Evolutionary conservation across 768 basidiomycete species (phyloP).

Genomic region (Kockovaella imperatae): DNA sequence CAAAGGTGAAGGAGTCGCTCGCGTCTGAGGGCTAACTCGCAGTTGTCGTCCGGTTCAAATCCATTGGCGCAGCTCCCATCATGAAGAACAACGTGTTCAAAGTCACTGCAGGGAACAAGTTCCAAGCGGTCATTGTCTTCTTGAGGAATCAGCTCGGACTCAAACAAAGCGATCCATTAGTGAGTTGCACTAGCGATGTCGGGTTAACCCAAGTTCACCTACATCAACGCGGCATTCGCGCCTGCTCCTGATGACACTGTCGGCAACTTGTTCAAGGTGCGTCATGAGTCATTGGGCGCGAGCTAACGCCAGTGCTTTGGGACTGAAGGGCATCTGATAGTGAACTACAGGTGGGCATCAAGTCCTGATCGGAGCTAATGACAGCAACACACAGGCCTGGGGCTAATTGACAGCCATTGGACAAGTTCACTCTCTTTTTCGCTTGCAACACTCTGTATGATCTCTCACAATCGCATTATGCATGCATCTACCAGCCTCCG

Average conservation of each 20-base stretch:
- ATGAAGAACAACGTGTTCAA: constrained; percentile 99
- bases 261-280: constrained; percentile 65
- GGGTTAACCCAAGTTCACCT: constrained; percentile 43
- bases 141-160: constrained; percentile 79
- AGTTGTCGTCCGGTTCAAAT: constrained; percentile 97
- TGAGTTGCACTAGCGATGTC: constrained; percentile 37
- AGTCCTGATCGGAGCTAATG: constrained; percentile 8
- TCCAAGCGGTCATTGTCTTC: constrained; percentile 92
- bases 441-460: no score
- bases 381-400: constrained; percentile 61
- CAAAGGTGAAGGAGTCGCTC: constrained; percentile 31
- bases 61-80: constrained; percentile 93
- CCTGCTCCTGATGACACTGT: constrained; percentile 78
- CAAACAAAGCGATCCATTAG: constrained; percentile 77
- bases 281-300: not conserved
- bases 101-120: constrained; percentile 86
- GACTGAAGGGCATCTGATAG: constrained; percentile 80
- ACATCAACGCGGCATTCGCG: constrained; percentile 69
- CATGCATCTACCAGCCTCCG: constrained; percentile 39
- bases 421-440: no score
- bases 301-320: constrained; percentile 59
- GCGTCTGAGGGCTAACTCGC: constrained; percentile 1
- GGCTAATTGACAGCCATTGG: constrained; percentile 48
- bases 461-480: no score
- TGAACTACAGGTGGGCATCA: constrained; percentile 69